Percentiles rank a stretch among this genome's conserved stretches.
Conservation (phyloP, 495 filamentous ascomycete genomes). For the Aspergillus asperescens region DNA sequence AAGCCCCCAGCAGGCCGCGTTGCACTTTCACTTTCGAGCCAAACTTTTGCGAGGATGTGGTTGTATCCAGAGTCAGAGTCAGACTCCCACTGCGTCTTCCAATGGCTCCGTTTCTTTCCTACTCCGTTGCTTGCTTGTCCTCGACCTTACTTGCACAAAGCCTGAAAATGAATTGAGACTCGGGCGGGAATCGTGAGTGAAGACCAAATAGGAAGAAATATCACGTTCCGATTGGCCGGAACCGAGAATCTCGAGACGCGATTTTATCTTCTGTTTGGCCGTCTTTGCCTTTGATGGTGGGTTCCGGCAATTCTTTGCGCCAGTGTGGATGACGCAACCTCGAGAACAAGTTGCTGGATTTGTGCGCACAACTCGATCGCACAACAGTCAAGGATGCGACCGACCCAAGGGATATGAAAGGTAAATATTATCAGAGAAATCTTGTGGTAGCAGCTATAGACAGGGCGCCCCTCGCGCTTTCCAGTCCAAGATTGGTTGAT, state of each 20-base stretch:
- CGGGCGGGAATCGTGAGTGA: too few relatives aligned
- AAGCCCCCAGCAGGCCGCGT: constrained; percentile 18
- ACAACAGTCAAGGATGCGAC: constrained; percentile 2
- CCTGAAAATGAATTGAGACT: constrained; percentile 5
- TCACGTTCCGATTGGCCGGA: background rate
- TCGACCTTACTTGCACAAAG: too few relatives aligned
- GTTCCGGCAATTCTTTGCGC: constrained; percentile 21
- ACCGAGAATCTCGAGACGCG: constrained; percentile 9
- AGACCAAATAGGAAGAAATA: constrained; percentile 1
- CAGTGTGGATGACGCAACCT: constrained; percentile 19
- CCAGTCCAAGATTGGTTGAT: constrained; percentile 11
- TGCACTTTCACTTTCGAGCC: constrained; percentile 13
- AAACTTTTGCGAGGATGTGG: background rate
- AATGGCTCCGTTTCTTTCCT: background rate
- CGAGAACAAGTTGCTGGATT: background rate
- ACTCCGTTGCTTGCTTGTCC: background rate
- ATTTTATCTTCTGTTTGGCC: constrained; percentile 11
- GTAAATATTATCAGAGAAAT: constrained; percentile 1
- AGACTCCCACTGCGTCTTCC: too few relatives aligned
- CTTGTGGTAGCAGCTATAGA: background rate
- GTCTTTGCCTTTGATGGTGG: constrained; percentile 20
- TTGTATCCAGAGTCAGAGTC: constrained; percentile 5
- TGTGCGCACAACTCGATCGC: background rate
- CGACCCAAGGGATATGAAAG: background rate
- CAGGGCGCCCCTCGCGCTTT: background rate